Conservation (phyloP, 192 early-diverging fungal species). For the Phycomyces blakesleeanus region DNA sequence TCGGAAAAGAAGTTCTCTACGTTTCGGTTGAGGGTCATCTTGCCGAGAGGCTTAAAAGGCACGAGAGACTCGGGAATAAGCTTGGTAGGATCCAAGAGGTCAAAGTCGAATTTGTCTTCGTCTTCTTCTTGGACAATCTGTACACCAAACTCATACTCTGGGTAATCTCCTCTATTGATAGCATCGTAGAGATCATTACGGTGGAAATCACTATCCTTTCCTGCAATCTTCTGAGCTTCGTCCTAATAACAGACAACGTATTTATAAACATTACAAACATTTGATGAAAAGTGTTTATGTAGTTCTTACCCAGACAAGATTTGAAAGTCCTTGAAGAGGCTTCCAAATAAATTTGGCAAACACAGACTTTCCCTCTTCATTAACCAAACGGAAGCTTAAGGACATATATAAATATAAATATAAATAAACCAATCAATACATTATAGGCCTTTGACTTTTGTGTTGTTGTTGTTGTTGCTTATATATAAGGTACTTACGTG, state of each 20-base stretch:
- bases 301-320: constrained; percentile 15
- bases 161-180: constrained; percentile 36
- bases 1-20: constrained; percentile 47
- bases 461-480: too few relatives aligned
- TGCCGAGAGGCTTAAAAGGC: constrained; percentile 35
- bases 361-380: constrained; percentile 32
- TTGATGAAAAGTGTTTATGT: neutral
- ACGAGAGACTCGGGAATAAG: constrained; percentile 41
- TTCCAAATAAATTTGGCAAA: constrained; percentile 51
- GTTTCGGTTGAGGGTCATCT: constrained; percentile 41
- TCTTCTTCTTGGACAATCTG: constrained; percentile 36
- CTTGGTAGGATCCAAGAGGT: constrained; percentile 46
- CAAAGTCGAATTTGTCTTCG: constrained; percentile 35
- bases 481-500: constrained; percentile 19
- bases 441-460: too few relatives aligned
- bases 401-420: too few relatives aligned
- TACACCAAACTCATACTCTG: constrained; percentile 41
- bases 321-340: constrained; percentile 32
- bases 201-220: constrained; percentile 42
- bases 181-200: constrained; percentile 36
- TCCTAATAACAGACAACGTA: constrained; percentile 21
- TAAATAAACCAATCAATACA: too few relatives aligned
- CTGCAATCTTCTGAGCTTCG: constrained; percentile 38
- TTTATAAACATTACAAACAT: neutral
- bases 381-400: constrained; percentile 35